phyloP scores from a whole-genome alignment of 1,284 basidiomycete species.

The Ceratobasidium sp. region DNA sequence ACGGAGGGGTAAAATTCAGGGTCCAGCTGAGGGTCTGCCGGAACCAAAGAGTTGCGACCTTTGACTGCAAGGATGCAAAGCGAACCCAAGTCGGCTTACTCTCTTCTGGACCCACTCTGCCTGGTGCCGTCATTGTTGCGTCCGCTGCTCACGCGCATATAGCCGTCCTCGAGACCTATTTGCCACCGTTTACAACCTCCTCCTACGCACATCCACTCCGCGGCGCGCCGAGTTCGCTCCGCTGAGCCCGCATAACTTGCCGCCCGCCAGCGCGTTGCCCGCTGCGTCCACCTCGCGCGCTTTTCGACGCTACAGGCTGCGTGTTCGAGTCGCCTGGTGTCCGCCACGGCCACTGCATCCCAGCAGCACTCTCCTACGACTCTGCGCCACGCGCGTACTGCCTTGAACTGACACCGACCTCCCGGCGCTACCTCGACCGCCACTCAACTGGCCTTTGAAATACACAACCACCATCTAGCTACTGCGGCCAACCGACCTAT shows the following conservation, averaged over 20 bases:
- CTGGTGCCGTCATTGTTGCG: neutral
- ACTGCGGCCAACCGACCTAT: neutral
- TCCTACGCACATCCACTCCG: neutral
- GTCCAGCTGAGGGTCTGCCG: neutral
- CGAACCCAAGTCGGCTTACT: conserved; percentile 5
- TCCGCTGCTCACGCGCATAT: conserved; percentile 24
- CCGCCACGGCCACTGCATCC: neutral
- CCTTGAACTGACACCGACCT: neutral
- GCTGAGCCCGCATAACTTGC: neutral
- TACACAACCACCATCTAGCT: neutral
- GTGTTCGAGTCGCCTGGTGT: neutral
- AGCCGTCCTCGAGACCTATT: neutral
- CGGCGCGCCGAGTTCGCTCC: neutral
- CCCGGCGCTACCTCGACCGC: conserved; percentile 31
- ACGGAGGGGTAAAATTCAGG: conserved; percentile 5
- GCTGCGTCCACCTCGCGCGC: neutral
- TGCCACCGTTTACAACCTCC: neutral
- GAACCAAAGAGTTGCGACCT: conserved; percentile 6
- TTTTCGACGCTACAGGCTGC: neutral
- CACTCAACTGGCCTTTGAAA: conserved; percentile 9
- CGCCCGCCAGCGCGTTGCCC: neutral
- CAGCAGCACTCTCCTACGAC: neutral
- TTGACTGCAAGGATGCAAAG: conserved; percentile 9
- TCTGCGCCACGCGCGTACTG: conserved; percentile 10
- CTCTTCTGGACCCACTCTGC: neutral